Evolutionary conservation across 2,329 filamentous ascomycete genomes (phyloP), one percentile per base, ranked within the genome.

Genomic region (Colletotrichum paranaense): DNA sequence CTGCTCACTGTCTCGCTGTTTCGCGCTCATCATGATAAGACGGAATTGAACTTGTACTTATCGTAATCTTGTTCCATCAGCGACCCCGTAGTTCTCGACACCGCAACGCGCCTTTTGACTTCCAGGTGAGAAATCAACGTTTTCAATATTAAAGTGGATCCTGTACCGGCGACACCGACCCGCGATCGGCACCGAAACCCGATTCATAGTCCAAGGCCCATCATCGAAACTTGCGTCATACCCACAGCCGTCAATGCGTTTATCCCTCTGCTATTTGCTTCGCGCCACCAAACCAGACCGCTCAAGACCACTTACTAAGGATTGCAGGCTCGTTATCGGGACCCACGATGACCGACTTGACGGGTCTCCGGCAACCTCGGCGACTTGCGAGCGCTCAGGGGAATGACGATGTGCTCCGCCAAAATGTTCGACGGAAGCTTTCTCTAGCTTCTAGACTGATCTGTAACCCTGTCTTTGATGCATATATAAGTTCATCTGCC

Each of bases 111-210:
- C 5, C 8, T n/a, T 16, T 19, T 19, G 14, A 7, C 38, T 42
- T 3, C 32, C 11, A 35, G 11, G 1, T 12, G 32, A 1, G 42
- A 24, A 14, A 64, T 30, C n/a, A 8, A 58, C 8, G 8, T 22
- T 9, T 60, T 38, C 19, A 64, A 30, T 16, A 28, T 30, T 24
- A 0, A 14, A 28, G 57, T 62, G 56, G 63, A 22, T 8, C 42
- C 30, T 5, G n/a, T 14, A 9, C 53, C 68, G 68, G 68, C 49
- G 35, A 62, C 16, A 28, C 64, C 68, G 68, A 68, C 49, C 49
- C 57, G 68, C 49, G 49, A 68, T 72, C 68, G 68, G 68, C 64
- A 68, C 64, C 35, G 65, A 68, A 53, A 22, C 22, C 64, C 68
- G 55, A 49, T 60, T 14, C 52, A 30, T 49, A 11, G 67, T 16